phyloP scores from a whole-genome alignment of 2,329 filamentous ascomycete species.

The Epichloe typhina region DNA sequence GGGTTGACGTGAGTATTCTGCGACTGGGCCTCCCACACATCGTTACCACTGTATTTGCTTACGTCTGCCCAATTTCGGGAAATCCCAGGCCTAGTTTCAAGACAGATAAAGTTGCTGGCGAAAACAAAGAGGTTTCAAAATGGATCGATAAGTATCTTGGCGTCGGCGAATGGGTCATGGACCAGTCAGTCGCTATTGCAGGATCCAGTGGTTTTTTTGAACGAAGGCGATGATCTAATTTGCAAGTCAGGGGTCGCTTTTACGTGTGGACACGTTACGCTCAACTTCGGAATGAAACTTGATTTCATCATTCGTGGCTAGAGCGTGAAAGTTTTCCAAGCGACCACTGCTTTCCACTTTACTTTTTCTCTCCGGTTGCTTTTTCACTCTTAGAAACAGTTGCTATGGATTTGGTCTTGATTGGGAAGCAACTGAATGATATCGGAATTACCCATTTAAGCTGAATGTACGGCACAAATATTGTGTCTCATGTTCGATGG shows the following conservation, averaged over 20 bases:
- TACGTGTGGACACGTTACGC: neutral
- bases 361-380: too few species aligned
- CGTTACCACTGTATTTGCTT: constrained; percentile 7
- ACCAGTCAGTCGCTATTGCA: constrained; percentile 86
- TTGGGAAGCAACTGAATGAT: too few species aligned
- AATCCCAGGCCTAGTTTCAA: constrained; percentile 62
- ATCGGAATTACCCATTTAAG: too few species aligned
- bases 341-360: neutral
- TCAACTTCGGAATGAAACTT: neutral
- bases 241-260: neutral
- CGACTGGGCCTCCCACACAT: neutral
- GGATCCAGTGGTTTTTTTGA: constrained; percentile 85
- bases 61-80: constrained; percentile 19
- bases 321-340: neutral
- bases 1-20: constrained; percentile 75
- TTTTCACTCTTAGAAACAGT: too few species aligned
- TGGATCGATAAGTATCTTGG: constrained; percentile 93
- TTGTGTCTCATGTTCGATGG: too few species aligned
- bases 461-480: too few species aligned
- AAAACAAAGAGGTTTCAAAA: constrained; percentile 69
- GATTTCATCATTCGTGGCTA: neutral
- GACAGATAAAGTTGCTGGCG: constrained; percentile 65
- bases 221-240: constrained; percentile 54
- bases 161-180: constrained; percentile 96
- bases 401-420: too few species aligned